Percentiles rank a stretch among this genome's conserved stretches.
phyloP scores from a whole-genome alignment of 2,329 filamentous ascomycete species.

The Zymoseptoria tritici region DNA sequence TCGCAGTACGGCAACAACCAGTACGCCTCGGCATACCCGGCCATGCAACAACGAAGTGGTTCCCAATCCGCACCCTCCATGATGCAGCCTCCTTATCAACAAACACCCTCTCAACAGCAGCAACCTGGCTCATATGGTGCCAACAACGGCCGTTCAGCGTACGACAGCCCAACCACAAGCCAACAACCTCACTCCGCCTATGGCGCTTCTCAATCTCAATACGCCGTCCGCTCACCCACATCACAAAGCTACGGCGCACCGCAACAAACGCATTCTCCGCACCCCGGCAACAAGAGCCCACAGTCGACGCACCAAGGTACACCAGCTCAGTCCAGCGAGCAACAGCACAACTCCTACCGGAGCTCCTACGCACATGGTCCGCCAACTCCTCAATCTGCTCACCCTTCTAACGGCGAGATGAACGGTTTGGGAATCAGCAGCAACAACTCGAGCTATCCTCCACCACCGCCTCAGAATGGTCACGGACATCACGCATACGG shows the following conservation, averaged over 20 bases:
- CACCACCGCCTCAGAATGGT: slow-evolving; percentile 15
- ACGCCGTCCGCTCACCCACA: slow-evolving; percentile 25
- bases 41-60: slow-evolving; percentile 19
- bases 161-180: slow-evolving; percentile 23
- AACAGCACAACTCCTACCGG: slow-evolving; percentile 17
- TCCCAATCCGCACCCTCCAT: slow-evolving; percentile 21
- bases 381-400: slow-evolving; percentile 19
- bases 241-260: slow-evolving; percentile 24
- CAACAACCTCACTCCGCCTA: slow-evolving; percentile 22
- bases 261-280: slow-evolving; percentile 23
- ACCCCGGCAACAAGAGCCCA: slow-evolving; percentile 24
- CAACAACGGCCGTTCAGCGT: slow-evolving; percentile 18
- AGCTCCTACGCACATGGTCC: slow-evolving; percentile 12
- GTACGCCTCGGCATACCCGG: slow-evolving; percentile 17
- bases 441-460: slow-evolving; percentile 19
- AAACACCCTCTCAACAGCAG: slow-evolving; percentile 22
- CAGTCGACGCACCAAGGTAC: slow-evolving; percentile 15
- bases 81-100: slow-evolving; percentile 23
- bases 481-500: slow-evolving; percentile 19
- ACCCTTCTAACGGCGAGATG: slow-evolving; percentile 20
- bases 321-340: slow-evolving; percentile 8
- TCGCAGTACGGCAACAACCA: slow-evolving; percentile 25
- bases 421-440: slow-evolving; percentile 26
- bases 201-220: slow-evolving; percentile 19
- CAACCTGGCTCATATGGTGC: slow-evolving; percentile 16